A percentile compares a stretch with the other conserved stretches of the same genome.
phyloP scores from a whole-genome alignment of 2,329 filamentous ascomycete species.

The Myrmaecium sp. region DNA sequence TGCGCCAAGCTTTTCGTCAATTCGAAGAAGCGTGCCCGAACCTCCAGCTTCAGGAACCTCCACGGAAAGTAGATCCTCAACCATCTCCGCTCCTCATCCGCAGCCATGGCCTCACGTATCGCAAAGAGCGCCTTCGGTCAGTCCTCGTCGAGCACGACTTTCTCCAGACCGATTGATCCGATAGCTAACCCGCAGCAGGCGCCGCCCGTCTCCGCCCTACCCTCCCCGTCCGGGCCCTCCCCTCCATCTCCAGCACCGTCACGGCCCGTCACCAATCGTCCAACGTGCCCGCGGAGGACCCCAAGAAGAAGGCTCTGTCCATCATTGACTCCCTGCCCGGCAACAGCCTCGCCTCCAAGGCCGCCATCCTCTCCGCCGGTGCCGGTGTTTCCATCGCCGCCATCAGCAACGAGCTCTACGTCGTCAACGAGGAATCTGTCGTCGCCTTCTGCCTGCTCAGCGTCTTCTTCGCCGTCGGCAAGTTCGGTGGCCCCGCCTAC shows the following conservation, averaged over 20 bases:
- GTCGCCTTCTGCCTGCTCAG: slow-evolving; percentile 82
- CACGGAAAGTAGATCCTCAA: too few relatives aligned
- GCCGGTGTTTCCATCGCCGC: slow-evolving; percentile 84
- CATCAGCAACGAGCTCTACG: slow-evolving; percentile 98
- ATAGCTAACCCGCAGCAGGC: slow-evolving; percentile 38
- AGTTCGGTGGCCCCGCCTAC: slow-evolving; percentile 87
- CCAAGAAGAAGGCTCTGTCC: slow-evolving; percentile 92
- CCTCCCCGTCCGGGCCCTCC: slow-evolving; percentile 56
- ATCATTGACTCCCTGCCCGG: slow-evolving; percentile 88
- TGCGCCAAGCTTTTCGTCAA: too few relatives aligned
- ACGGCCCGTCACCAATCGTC: slow-evolving; percentile 54
- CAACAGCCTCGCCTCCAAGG: slow-evolving; percentile 85
- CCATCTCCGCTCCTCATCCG: slow-evolving; percentile 23
- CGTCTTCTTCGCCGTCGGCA: slow-evolving; percentile 83
- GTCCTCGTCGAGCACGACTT: slow-evolving; percentile 25
- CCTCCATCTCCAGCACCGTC: slow-evolving; percentile 54
- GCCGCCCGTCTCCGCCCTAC: slow-evolving; percentile 71
- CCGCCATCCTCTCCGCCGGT: slow-evolving; percentile 84
- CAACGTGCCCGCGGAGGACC: slow-evolving; percentile 68
- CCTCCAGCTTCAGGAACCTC: too few relatives aligned
- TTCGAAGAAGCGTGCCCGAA: too few relatives aligned
- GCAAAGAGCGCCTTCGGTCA: slow-evolving; percentile 88
- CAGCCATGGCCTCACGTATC: slow-evolving; percentile 94
- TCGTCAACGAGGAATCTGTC: slow-evolving; percentile 97
- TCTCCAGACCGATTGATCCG: slow-evolving; percentile 23